Base-by-base conservation (phyloP, 192 early-diverging fungal species). In the Gonapodya prolifera region DNA sequence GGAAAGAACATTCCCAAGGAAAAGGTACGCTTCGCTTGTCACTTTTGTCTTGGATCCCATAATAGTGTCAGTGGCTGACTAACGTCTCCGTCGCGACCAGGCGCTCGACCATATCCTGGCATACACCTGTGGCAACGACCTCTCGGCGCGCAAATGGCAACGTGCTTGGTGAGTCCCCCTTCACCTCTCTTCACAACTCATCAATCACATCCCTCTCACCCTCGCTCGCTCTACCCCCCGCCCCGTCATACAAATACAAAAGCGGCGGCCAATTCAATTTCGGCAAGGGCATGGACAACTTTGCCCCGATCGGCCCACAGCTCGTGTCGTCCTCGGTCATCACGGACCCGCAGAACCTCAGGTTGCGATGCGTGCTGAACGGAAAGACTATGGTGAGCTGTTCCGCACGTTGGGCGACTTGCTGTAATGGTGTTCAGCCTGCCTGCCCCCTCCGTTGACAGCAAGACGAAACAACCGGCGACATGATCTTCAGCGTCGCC, bases 111-210 rank as follows among this genome's bases (percentile, higher is more conserved):
- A 73, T 31, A 28, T 73, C 8, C 71, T 73, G 71, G 71, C 8
- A 18, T 73, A 73, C 71, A 31, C 31, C 28, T 18, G n/a, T 28
- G 85, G 83, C 29, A 91, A 91, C 81, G 89, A 91, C 77, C 80
- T 91, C 34, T 85, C 86, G 16, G 84, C 89, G 18, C 80, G 89
- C 30, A 86, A 85, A 45, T 89, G 86, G 89, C 89, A 91, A 76
- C 80, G 61, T 0, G 70, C 45, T 16, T 61, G 45, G 45, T 61
- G 45, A 61, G 45, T 61, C 8, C 23, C 45, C 45, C 23, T 23
- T 61, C 8, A 16, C 23, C 45, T 61, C 23, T 61, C 23, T 23
- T 61, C 45, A 16, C 45, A 61, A 61, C 45, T 8, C 45, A 16
- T 61, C 23, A 16, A 61, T 23, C 45, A 61, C 45, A 23, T 61